Conservation (phyloP, 1,139 yeast species). For the Lodderomyces theae region DNA sequence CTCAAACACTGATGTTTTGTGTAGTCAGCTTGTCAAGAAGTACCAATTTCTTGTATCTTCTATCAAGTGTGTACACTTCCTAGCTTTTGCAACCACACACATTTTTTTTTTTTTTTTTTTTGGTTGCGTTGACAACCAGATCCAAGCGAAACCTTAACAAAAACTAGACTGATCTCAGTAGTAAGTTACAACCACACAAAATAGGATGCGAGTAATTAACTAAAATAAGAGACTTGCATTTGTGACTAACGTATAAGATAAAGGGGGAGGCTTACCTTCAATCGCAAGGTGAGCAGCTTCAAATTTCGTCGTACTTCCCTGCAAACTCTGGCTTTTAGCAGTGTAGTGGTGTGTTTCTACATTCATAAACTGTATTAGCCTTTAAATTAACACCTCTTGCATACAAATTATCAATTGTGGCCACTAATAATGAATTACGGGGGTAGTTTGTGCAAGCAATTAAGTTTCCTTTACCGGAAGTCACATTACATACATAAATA, state of each 20-base stretch:
- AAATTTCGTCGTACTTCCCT: no score
- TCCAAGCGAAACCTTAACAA: neutral
- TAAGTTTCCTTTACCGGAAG: neutral
- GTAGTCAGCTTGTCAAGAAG: no score
- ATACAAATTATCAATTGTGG: neutral
- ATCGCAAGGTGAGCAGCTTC: no score
- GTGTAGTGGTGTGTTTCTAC: no score
- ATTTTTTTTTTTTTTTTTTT: neutral
- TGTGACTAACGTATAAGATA: neutral
- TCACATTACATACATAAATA: neutral
- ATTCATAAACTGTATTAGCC: no score
- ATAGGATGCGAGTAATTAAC: neutral
- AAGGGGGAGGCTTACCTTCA: neutral
- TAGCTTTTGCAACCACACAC: neutral
- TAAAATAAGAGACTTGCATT: neutral
- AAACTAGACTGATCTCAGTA: neutral
- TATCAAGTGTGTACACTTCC: no score
- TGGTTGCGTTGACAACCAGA: conserved; percentile 2
- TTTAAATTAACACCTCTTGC: neutral
- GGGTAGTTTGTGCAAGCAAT: conserved; percentile 1
- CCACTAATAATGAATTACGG: neutral
- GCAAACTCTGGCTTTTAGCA: no score
- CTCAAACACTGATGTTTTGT: neutral
- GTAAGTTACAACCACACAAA: conserved; percentile 2
- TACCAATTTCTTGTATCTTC: no score